Evolutionary conservation across 73 alveolate genomes (phyloP), one percentile per base, ranked within the genome.

Genomic region (Effrenium voratum): DNA sequence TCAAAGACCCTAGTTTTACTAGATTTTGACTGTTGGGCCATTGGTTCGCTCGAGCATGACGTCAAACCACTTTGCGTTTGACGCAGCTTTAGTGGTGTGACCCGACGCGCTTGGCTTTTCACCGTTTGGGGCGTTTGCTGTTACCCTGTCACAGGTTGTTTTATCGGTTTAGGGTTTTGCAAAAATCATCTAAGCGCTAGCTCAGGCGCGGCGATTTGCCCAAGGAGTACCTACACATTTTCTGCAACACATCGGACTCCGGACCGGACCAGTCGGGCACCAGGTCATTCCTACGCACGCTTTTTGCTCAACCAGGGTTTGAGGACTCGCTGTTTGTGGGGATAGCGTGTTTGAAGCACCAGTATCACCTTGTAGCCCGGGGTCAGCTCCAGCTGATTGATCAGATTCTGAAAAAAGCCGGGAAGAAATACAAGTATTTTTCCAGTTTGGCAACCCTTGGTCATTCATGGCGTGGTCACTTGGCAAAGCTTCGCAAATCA

Each of bases 241-340:
- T 81, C 46, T 36, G 46, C 8, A 32, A 50, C n/a, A 50, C 34
- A 24, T 30, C 41, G 36, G 92, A 81, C n/a, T 47, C 52, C 13
- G 92, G 92, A 1, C 92, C 92, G 2, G 92, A 81, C 32, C 92
- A 81, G 55, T 36, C n/a, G 4, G 92, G 92, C 13, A n/a, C 34
- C n/a, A 46, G 92, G 3, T 47, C 40, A 0, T 28, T 34, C 46
- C n/a, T 81, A 38, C 92, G 49, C 75, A 81, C 92, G 2, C 92
- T 47, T 32, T 81, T 81, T 38, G 75, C 92, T 32, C 26, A 40
- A 40, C 87, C 36, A 1, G 92, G 49, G 6, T 55, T 47, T 36
- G 13, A 46, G 16, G 55, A 49, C 49, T 47, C 30, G 41, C 81
- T 81, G 52, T 49, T 81, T 36, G 46, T 81, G 52, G 8, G 52